phyloP scores from a whole-genome alignment of 768 basidiomycete species.

The Amanita molliuscula region DNA sequence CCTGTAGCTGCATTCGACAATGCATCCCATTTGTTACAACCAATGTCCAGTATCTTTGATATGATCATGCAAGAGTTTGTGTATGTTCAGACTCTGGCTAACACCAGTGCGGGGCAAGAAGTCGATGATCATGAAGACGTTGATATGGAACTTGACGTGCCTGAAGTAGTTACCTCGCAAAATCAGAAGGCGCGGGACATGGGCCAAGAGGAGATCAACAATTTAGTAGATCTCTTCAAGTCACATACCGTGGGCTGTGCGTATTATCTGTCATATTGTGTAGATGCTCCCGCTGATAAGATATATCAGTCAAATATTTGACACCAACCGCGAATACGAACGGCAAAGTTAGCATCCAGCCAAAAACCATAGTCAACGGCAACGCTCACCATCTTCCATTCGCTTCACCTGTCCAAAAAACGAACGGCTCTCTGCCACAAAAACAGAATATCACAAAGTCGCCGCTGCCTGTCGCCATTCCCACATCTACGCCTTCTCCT shows the following conservation, averaged over 20 bases:
- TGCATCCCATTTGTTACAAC: slow-evolving; percentile 70
- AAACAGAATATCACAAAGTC: background rate
- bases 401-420: background rate
- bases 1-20: slow-evolving; percentile 45
- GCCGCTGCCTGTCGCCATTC: background rate
- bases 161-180: slow-evolving; percentile 12
- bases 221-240: slow-evolving; percentile 57
- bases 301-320: slow-evolving; percentile 1
- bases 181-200: slow-evolving; percentile 22
- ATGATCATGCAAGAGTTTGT: slow-evolving; percentile 32
- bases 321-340: slow-evolving; percentile 2
- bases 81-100: slow-evolving; percentile 12
- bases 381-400: background rate
- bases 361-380: slow-evolving; percentile 9
- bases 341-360: slow-evolving; percentile 2
- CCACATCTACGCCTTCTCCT: slow-evolving; percentile 12
- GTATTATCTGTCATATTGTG: slow-evolving; percentile 8
- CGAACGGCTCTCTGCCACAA: slow-evolving; percentile 1
- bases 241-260: slow-evolving; percentile 33
- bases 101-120: slow-evolving; percentile 8
- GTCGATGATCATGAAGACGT: slow-evolving; percentile 26
- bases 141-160: slow-evolving; percentile 33
- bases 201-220: slow-evolving; percentile 43
- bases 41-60: slow-evolving; percentile 54
- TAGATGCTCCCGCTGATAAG: background rate